Evolutionary conservation across 2,329 filamentous ascomycete genomes (phyloP), one percentile per base, ranked within the genome.

Genomic region (Talaromyces sp.): DNA sequence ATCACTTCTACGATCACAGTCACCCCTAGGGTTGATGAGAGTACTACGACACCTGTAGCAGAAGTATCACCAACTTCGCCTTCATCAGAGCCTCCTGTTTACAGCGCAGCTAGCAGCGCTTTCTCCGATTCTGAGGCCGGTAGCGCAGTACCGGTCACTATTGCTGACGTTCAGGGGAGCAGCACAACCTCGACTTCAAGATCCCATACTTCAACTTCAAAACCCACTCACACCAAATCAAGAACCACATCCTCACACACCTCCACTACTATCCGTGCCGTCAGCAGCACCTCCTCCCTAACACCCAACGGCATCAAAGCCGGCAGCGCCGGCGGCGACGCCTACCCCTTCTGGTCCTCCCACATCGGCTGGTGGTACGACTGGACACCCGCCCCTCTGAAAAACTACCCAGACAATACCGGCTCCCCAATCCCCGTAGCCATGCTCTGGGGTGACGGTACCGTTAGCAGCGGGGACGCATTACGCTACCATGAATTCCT

Each of bases 341-440:
- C 61, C 24, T 54, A 57, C 14, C 52, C 61, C 19, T 63, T 63
- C 37, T 63, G 61, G 61, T 43, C 56, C 14, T 2, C 14, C 14
- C 61, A 63, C 11, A 41, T 63, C 22, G 61, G 61, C 11, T 63
- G 61, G 61, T 58, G 61, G 61, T 63, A 63, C 61, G 61, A 63
- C 61, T 63, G 52, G 52, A 63, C 56, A 0, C 56, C 56, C 14
- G 7, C 10, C 9, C 56, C 39, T 4, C 24, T 59, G 3, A 2
- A 59, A 19, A 16, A 41, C 56, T 59, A 59, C 22, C 56, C 56
- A 14, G 56, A 45, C 61, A 54, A 63, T n/a, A 54, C 31, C 31
- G 50, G 50, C 10, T 2, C 16, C 31, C 27, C 50, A 3, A 54
- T 54, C 50, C 50, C 50, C 50, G 31, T 54, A 1, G 10, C 5